phyloP scores from a whole-genome alignment of 2,329 filamentous ascomycete species.

The Lachnellula occidentalis region DNA sequence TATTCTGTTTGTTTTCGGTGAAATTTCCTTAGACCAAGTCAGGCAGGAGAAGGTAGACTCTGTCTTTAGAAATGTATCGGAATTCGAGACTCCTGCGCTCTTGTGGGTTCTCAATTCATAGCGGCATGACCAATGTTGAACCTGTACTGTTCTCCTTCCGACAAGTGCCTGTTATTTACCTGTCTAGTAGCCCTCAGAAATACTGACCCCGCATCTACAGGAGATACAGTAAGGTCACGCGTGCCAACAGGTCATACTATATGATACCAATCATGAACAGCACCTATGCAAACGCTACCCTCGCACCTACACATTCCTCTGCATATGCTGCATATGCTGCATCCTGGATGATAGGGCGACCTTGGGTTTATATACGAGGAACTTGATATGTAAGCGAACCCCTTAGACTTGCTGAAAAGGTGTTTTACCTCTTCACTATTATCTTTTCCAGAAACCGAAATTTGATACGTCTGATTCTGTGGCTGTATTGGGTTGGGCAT shows the following conservation, averaged over 20 bases:
- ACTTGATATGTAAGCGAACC: no score
- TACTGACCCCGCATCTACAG: conserved; percentile 14
- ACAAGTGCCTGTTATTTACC: conserved; percentile 28
- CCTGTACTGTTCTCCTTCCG: conserved; percentile 39
- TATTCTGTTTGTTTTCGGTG: no score
- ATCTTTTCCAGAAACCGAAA: no score
- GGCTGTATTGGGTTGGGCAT: conserved; percentile 12
- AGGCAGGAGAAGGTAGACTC: no score
- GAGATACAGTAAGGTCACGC: conserved; percentile 40
- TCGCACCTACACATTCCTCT: conserved; percentile 50
- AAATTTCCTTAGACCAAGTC: no score
- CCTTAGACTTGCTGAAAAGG: no score
- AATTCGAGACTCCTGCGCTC: no score
- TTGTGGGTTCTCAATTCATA: conserved; percentile 36
- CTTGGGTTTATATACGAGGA: no score
- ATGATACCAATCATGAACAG: conserved; percentile 40
- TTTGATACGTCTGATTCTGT: conserved; percentile 15
- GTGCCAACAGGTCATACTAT: conserved; percentile 34
- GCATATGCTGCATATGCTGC: conserved; percentile 41
- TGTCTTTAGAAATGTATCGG: no score
- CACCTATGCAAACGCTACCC: conserved; percentile 47
- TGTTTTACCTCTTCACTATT: no score
- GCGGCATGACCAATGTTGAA: conserved; percentile 43
- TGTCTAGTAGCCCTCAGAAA: not conserved
- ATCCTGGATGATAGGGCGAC: conserved; percentile 33